Evolutionary conservation across 225 moss, liverwort and hornwort species (phyloP).

Genomic region (Polytrichum formosum): DNA sequence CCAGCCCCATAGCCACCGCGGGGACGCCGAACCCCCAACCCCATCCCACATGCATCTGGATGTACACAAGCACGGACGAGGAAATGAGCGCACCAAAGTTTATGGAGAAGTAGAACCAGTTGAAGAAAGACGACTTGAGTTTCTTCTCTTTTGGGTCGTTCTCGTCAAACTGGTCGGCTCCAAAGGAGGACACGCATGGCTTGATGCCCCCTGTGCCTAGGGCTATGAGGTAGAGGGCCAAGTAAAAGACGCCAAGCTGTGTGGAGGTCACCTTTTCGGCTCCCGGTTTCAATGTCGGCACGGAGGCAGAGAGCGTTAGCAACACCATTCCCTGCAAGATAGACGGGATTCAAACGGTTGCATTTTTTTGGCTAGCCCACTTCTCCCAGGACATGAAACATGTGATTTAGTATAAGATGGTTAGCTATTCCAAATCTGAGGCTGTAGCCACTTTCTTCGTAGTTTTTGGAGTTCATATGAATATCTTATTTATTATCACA

Average conservation of each 20-base stretch:
- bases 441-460: no score
- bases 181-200: constrained; percentile 94
- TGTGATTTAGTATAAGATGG: no score
- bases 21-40: constrained; percentile 92
- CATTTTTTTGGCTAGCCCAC: no score
- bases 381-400: no score
- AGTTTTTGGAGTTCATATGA: no score
- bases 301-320: constrained; percentile 69
- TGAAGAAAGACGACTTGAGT: constrained; percentile 81
- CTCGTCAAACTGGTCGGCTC: constrained; percentile 94
- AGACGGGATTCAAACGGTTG: background rate
- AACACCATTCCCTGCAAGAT: constrained; percentile 75
- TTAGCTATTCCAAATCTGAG: no score
- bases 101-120: constrained; percentile 97
- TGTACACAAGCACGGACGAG: constrained; percentile 69
- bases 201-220: constrained; percentile 96
- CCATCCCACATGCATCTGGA: constrained; percentile 79
- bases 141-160: constrained; percentile 54
- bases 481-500: no score
- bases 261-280: constrained; percentile 14
- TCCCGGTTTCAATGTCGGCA: constrained; percentile 36
- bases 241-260: constrained; percentile 68
- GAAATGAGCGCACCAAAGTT: constrained; percentile 80
- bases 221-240: constrained; percentile 76
- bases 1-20: constrained; percentile 68